phyloP scores from a whole-genome alignment of 169 alveolate genomes.

The Theileria orientalis region DNA sequence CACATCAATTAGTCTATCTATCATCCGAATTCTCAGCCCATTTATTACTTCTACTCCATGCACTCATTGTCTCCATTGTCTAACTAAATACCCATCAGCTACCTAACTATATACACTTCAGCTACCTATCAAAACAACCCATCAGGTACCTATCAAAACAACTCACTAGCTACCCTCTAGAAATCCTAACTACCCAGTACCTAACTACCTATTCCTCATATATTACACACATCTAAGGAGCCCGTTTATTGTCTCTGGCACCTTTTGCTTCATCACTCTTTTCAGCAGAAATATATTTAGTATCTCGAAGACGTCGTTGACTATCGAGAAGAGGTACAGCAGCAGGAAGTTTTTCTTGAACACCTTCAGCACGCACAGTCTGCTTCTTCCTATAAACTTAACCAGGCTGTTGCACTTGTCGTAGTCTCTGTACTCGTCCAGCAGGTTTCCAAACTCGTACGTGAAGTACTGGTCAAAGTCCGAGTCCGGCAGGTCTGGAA shows the following conservation, averaged over 20 bases:
- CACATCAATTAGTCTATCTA: neutral
- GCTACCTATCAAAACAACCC: too few relatives aligned
- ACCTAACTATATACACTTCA: too few relatives aligned
- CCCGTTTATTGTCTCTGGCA: slow-evolving; percentile 7
- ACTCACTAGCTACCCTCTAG: too few relatives aligned
- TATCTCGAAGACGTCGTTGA: slow-evolving; percentile 54
- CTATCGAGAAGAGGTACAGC: slow-evolving; percentile 31
- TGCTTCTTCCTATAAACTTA: slow-evolving; percentile 38
- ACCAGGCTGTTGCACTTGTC: slow-evolving; percentile 22
- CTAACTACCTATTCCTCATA: neutral
- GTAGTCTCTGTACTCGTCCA: slow-evolving; percentile 12
- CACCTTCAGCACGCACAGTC: slow-evolving; percentile 39
- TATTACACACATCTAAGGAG: slow-evolving; percentile 27
- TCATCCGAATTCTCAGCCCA: neutral
- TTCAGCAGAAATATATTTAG: slow-evolving; percentile 16
- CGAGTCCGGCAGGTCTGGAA: slow-evolving; percentile 44
- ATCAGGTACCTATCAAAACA: too few relatives aligned
- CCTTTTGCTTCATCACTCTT: slow-evolving; percentile 9
- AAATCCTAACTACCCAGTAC: too few relatives aligned
- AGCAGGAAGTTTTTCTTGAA: slow-evolving; percentile 19
- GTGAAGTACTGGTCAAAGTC: slow-evolving; percentile 57
- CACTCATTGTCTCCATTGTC: too few relatives aligned
- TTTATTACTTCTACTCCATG: too few relatives aligned
- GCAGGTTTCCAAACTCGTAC: slow-evolving; percentile 35
- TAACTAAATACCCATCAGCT: too few relatives aligned